A percentile compares a stretch with the other conserved stretches of the same genome.
Evolutionary conservation across 495 filamentous ascomycete genomes (phyloP).

Genomic region (Podospora pseudopauciseta): DNA sequence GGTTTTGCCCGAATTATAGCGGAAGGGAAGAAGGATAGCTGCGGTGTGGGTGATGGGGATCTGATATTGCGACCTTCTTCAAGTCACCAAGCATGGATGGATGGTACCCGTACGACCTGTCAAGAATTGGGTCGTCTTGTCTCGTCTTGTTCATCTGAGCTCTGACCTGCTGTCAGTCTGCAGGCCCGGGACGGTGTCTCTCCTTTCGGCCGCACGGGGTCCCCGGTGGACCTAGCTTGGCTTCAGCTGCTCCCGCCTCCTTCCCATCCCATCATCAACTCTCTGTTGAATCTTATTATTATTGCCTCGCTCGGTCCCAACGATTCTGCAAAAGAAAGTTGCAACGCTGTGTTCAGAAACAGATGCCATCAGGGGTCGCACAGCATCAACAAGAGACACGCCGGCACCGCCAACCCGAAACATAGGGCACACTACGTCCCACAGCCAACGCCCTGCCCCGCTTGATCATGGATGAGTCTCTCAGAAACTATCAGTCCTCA

Average conservation of each 20-base stretch:
- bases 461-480: neutral
- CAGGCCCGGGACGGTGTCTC: neutral
- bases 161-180: slow-evolving; percentile 8
- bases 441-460: slow-evolving; percentile 1
- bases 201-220: slow-evolving; percentile 29
- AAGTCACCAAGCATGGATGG: neutral
- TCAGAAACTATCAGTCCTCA: neutral
- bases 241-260: slow-evolving; percentile 1
- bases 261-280: neutral
- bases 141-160: neutral
- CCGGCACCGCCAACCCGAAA: slow-evolving; percentile 3
- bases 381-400: slow-evolving; percentile 1
- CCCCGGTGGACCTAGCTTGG: slow-evolving; percentile 4
- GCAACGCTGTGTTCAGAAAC: neutral
- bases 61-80: slow-evolving; percentile 1
- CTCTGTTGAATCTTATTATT: neutral
- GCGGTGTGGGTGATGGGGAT: neutral
- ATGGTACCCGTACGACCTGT: neutral
- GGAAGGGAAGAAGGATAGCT: neutral
- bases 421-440: neutral
- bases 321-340: neutral
- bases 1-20: neutral
- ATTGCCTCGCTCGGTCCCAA: neutral
- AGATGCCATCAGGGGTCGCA: neutral
- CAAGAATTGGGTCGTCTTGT: neutral